Evolutionary conservation across 208 protist genomes (phyloP), one percentile per base, ranked within the genome.

Genomic region (Cochliopodium minus): DNA sequence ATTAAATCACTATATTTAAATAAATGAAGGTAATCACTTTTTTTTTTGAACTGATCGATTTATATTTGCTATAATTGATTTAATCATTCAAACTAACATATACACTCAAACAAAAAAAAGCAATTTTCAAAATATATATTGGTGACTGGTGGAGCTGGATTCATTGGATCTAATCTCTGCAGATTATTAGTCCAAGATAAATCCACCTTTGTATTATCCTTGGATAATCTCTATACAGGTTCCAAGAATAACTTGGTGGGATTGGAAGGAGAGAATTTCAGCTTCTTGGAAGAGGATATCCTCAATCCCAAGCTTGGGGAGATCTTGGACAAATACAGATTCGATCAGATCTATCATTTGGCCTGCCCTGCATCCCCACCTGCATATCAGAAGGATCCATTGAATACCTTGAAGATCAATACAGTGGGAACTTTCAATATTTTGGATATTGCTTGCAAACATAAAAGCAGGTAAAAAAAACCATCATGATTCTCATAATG

Each of bases 171-270:
- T n/a, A n/a, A n/a, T n/a, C n/a, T n/a, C n/a, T n/a, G n/a, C n/a
- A n/a, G n/a, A n/a, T n/a, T n/a, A n/a, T n/a, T n/a, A n/a, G n/a
- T n/a, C n/a, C n/a, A n/a, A n/a, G n/a, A n/a, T n/a, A n/a, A n/a
- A n/a, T n/a, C n/a, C n/a, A n/a, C n/a, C n/a, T n/a, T n/a, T n/a
- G n/a, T n/a, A n/a, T n/a, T n/a, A n/a, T n/a, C n/a, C 13, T 26
- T 96, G 0, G 91, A 96, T 66, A 92, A 93, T 56, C 64, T 88
- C 17, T 85, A 81, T 65, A 91, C 83, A 13, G 88, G 87, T 1
- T 9, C 59, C 1, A 62, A 65, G 22, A 25, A 67, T 9, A 92
- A 92, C 62, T 58, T 74, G 32, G 20, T 53, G 43, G 64, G 78
- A 52, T 75, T 78, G 61, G 11, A 81, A 0, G 70, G 65, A 1